phyloP scores from a whole-genome alignment of 2,329 filamentous ascomycete genomes.

The Sporothrix variecibatus region DNA sequence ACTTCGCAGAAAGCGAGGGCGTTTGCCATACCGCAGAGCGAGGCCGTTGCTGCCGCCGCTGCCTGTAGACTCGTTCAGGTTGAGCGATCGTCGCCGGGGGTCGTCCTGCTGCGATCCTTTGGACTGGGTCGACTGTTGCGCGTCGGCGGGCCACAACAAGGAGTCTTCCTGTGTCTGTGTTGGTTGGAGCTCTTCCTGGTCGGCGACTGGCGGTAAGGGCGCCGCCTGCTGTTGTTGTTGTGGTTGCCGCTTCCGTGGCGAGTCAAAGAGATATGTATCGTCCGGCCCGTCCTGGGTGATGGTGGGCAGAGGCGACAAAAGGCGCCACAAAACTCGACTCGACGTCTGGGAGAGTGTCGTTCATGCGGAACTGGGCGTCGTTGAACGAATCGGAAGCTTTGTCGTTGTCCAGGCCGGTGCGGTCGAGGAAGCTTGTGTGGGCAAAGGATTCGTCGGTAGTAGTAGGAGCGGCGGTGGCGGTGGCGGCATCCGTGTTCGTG shows the following conservation, averaged over 20 bases:
- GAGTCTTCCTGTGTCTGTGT: background rate
- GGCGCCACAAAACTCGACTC: constrained; percentile 66
- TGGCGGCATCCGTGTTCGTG: background rate
- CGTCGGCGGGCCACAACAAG: background rate
- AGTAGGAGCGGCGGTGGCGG: background rate
- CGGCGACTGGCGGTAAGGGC: background rate
- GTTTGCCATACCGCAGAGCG: constrained; percentile 48
- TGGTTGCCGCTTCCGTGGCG: constrained; percentile 37
- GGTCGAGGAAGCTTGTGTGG: constrained; percentile 46
- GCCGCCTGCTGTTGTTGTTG: background rate
- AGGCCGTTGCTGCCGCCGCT: constrained; percentile 45
- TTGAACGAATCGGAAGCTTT: constrained; percentile 52
- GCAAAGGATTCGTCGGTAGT: background rate
- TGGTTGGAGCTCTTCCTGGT: background rate
- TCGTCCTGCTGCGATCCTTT: constrained; percentile 36
- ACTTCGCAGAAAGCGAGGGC: constrained; percentile 61
- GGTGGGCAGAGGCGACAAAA: constrained; percentile 56
- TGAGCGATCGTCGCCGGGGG: constrained; percentile 36
- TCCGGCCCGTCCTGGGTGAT: constrained; percentile 52
- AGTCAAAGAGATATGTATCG: constrained; percentile 63
- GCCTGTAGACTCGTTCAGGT: constrained; percentile 6
- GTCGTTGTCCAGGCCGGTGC: constrained; percentile 37
- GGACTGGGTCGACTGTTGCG: background rate
- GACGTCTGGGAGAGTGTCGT: constrained; percentile 61
- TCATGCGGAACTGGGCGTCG: constrained; percentile 55